phyloP scores from a whole-genome alignment of 805 yeast genomes.

The Schwanniomyces pseudopolymorphus region DNA sequence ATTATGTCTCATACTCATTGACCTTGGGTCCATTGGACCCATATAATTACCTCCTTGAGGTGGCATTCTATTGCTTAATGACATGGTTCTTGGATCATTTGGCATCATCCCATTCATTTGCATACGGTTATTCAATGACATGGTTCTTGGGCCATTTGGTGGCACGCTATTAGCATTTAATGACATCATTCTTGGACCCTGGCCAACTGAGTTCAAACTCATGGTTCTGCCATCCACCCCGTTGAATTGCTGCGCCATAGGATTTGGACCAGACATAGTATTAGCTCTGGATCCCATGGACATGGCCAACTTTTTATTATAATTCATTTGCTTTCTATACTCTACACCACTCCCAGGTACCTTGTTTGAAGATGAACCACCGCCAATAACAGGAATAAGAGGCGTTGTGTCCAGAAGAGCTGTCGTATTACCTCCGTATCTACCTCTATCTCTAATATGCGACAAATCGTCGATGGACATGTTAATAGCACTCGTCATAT shows the following conservation, averaged over 20 bases:
- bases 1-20: constrained; percentile 12
- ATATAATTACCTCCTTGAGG: constrained; percentile 9
- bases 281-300: constrained; percentile 45
- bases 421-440: constrained; percentile 51
- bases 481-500: constrained; percentile 33
- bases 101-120: constrained; percentile 11
- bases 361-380: constrained; percentile 23
- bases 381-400: constrained; percentile 66
- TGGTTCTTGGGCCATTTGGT: constrained; percentile 16
- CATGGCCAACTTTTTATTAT: constrained; percentile 59
- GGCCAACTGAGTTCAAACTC: constrained; percentile 13
- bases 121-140: constrained; percentile 18
- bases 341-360: constrained; percentile 47
- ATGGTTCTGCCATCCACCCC: constrained; percentile 30
- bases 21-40: constrained; percentile 10
- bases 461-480: constrained; percentile 65
- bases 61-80: constrained; percentile 13
- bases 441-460: constrained; percentile 63
- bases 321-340: constrained; percentile 69
- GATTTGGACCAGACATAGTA: constrained; percentile 37
- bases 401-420: constrained; percentile 60
- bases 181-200: constrained; percentile 43
- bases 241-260: constrained; percentile 16
- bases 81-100: constrained; percentile 8
- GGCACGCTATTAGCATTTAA: constrained; percentile 18